Percentiles rank a stretch among this genome's conserved stretches.
Evolutionary conservation across 2,329 filamentous ascomycete species (phyloP).

Genomic region (Tetracladium maxilliforme): DNA sequence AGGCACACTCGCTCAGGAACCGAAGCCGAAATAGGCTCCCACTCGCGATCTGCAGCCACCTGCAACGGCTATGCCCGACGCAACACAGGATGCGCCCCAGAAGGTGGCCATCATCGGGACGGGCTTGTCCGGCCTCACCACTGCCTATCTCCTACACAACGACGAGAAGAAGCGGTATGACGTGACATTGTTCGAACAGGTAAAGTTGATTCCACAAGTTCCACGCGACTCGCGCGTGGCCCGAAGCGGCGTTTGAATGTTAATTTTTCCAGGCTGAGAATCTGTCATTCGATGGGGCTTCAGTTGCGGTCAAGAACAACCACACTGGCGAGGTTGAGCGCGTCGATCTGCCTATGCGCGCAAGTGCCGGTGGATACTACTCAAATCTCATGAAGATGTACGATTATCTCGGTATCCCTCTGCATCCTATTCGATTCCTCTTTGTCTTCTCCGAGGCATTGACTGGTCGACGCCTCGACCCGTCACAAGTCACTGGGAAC

Average conservation of each 20-base stretch:
- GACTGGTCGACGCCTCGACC: constrained; percentile 7
- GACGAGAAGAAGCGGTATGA: constrained; percentile 22
- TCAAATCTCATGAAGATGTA: constrained; percentile 40
- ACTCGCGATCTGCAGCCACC: no score
- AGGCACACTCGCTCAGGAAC: no score
- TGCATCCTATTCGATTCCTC: constrained; percentile 33
- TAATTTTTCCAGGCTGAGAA: constrained; percentile 25
- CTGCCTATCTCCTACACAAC: constrained; percentile 24
- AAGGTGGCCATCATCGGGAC: constrained; percentile 29
- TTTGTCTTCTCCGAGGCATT: constrained; percentile 33
- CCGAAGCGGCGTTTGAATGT: neutral
- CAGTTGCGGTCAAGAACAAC: constrained; percentile 17
- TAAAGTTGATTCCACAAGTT: constrained; percentile 12
- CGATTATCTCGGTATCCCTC: constrained; percentile 31
- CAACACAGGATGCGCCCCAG: constrained; percentile 3
- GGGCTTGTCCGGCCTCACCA: constrained; percentile 31
- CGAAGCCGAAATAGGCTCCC: no score
- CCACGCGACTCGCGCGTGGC: neutral
- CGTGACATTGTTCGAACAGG: constrained; percentile 28
- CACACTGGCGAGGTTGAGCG: constrained; percentile 12
- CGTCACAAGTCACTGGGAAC: constrained; percentile 3
- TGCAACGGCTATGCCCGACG: no score
- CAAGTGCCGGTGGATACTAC: constrained; percentile 37
- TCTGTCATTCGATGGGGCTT: constrained; percentile 28
- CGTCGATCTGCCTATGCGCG: constrained; percentile 34